Evolutionary conservation across 345 rosid species (phyloP), one percentile per base, ranked within the genome.

Genomic region (Pelargonium nanum): DNA sequence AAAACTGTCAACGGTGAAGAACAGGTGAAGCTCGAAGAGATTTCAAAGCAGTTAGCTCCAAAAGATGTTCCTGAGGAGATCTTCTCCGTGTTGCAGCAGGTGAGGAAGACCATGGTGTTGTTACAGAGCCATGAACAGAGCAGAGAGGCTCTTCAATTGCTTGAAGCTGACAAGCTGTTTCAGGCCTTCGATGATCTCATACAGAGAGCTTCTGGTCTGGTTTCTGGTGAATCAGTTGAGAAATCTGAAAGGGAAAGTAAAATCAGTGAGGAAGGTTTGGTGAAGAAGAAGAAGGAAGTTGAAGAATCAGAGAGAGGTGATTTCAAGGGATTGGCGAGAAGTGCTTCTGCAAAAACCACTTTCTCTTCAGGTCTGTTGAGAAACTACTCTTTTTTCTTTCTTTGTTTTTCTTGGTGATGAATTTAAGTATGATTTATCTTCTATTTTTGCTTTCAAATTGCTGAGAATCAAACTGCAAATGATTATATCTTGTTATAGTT

Each of bases 121-220:
- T 78, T 80, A 59, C 83, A 69, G 48, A 64, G 78, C 77, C 79
- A 62, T 48, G 79, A 78, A 55, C 87, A 76, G 73, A 80, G 67
- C 40, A 82, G 77, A 51, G 91, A 80, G 60, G 91, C 87, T 6
- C 58, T 65, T 64, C 32, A 67, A 68, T 55, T 82, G 71, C 65
- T 85, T 62, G 84, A 85, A 62, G 70, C 62, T 58, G 84, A 85
- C 58, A 50, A 68, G 76, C 58, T 78, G 73, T 77, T 76, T 28
- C 78, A 44, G 57, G 64, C 61, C 54, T 78, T 85, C 22, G 85
- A 75, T 75, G 81, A 61, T 63, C 66, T 85, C 64, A 82, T 85
- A 54, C 84, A 71, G 56, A 75, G 60, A 67, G 82, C 84, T 60
- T 77, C 83, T 19, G 24, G 40, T 59, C 26, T 80, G 70, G 79